Base-by-base conservation (phyloP, 208 protist genomes). In the Acanthamoeba royreba region DNA sequence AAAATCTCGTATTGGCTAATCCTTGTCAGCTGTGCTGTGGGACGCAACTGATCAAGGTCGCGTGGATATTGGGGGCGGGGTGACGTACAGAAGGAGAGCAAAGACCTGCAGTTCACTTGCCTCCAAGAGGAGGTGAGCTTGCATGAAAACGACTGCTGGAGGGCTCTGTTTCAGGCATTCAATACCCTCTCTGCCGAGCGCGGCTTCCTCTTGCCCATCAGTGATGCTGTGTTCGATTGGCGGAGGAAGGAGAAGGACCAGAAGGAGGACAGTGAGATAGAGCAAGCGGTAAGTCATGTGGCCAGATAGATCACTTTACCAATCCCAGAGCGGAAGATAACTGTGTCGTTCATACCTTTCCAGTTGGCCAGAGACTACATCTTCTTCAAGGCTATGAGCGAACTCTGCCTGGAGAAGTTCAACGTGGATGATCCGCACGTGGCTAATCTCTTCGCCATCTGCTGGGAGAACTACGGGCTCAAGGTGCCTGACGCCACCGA, bases 401-500 rank as follows among this genome's bases (percentile, higher is more conserved):
- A 46, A 25, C 86, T 92, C 15, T 46, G 42, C 28, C 43, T 92
- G 17, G 55, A 92, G 53, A 74, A 92, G 42, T 74, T 92, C 53
- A 46, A 0, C 3, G 38, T 55, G 1, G 55, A 74, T 4, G 86
- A 92, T 31, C n/a, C 49, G 53, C 86, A 92, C 22, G 52, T 92
- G 58, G 0, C 52, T 4, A 40, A n/a, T 22, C 58, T 92, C 31
- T 92, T 92, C 38, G 58, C 52, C 5, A 52, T 52, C 58, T 92
- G 86, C 53, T 92, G 86, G 86, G 86, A 92, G 42, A n/a, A 47
- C 40, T 92, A 43, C 22, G 86, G 74, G 35, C 22, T 63, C 35
- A 92, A 92, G 28, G 58, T 77, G 35, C 53, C 86, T 43, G 86
- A 92, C n/a, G 58, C 86, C 33, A 92, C 17, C 55, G 55, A 77